phyloP scores from a whole-genome alignment of 2,329 filamentous ascomycete species.

The Acrocalymma vagum region DNA sequence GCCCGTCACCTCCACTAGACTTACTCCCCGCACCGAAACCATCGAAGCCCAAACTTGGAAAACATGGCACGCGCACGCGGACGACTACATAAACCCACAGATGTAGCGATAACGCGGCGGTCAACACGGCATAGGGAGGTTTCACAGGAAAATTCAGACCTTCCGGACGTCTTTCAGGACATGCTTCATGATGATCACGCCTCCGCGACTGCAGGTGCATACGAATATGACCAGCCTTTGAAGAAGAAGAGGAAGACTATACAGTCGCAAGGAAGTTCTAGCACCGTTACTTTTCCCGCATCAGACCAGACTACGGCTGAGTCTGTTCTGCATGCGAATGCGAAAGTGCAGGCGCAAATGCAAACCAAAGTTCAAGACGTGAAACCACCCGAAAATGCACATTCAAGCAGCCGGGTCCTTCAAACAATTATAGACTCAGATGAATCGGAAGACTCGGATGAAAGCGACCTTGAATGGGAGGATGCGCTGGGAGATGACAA shows the following conservation, averaged over 20 bases:
- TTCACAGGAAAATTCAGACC: conserved; percentile 30
- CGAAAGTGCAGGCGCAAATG: conserved; percentile 7
- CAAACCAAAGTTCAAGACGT: conserved; percentile 4
- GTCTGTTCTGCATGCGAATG: conserved; percentile 9
- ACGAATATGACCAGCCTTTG: conserved; percentile 44
- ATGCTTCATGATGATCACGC: conserved; percentile 54
- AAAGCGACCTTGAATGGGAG: conserved; percentile 70
- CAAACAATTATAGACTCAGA: conserved; percentile 55
- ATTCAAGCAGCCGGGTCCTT: conserved; percentile 37
- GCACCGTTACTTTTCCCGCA: conserved; percentile 12
- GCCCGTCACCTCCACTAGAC: conserved; percentile 1
- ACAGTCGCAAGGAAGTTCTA: conserved; percentile 10
- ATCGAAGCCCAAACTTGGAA: conserved; percentile 4
- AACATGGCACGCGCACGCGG: conserved; percentile 40
- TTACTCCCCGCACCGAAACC: conserved; percentile 1
- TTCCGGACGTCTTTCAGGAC: conserved; percentile 56
- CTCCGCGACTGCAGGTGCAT: conserved; percentile 34
- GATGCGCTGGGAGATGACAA: conserved; percentile 51
- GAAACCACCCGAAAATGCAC: conserved; percentile 11
- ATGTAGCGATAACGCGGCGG: conserved; percentile 24
- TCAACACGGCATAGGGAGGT: conserved; percentile 32
- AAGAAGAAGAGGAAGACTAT: conserved; percentile 51
- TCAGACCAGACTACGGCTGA: conserved; percentile 14
- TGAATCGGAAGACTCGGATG: conserved; percentile 65
- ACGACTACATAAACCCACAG: conserved; percentile 27